Conservation (phyloP, 148 eudicot genomes). For the Hydrangea macrophylla region DNA sequence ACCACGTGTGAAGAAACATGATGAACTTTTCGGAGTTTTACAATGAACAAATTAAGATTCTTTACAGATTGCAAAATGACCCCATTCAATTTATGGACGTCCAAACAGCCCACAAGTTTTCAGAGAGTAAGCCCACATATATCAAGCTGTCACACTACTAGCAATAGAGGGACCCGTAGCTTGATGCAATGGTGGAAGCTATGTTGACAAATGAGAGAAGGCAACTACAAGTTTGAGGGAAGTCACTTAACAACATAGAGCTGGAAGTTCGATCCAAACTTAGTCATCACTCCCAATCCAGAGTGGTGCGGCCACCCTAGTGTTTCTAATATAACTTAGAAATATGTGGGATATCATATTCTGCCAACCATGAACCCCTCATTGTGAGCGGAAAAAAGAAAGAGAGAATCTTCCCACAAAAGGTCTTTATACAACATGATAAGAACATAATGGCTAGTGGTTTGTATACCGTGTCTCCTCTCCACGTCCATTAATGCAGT, state of each 20-base stretch:
- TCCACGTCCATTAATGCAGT: conserved; percentile 97
- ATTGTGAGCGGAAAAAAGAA: background rate
- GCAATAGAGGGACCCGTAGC: background rate
- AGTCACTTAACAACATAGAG: background rate
- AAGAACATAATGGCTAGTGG: background rate
- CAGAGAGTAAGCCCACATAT: too few species aligned
- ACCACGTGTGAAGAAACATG: too few species aligned
- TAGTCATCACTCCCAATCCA: background rate
- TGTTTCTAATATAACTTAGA: background rate
- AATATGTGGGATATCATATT: too few species aligned
- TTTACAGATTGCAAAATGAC: too few species aligned
- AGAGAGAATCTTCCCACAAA: background rate
- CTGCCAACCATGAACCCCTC: background rate
- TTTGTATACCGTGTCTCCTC: conserved; percentile 86
- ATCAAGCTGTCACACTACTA: too few species aligned
- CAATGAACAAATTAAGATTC: too few species aligned
- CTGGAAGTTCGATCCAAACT: background rate
- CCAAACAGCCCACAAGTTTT: too few species aligned
- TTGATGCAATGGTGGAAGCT: background rate
- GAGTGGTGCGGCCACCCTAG: background rate
- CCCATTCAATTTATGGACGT: too few species aligned
- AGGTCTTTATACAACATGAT: background rate
- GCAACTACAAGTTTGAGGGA: background rate
- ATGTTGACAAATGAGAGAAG: background rate
- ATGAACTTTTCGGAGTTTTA: too few species aligned